Base-by-base conservation (phyloP, 352 stramenopile species). In the Pythium pectinolyticum region DNA sequence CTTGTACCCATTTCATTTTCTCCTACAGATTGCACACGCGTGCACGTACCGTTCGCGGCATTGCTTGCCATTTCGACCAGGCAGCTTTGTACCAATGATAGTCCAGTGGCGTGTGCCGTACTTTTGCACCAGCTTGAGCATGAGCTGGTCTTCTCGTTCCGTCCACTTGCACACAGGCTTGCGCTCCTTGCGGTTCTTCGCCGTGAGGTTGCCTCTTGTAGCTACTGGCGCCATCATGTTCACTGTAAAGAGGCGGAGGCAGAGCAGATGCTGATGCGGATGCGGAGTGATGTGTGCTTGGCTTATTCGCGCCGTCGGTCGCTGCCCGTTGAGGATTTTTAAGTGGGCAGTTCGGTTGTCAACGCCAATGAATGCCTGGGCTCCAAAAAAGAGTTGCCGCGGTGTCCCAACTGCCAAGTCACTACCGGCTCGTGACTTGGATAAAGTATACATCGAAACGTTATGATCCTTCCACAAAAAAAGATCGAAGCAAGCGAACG, bases 41-140 rank as follows among this genome's bases (percentile, higher is more conserved):
- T 43, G 34, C 30, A 41, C 53, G 19, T 25, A 90, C 82, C 95
- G 84, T 80, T 98, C 95, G 39, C 94, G 86, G 61, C 95, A 98
- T 74, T 98, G 95, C 60, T 98, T 98, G 66, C 87, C 87, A 61
- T 93, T 94, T 50, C 96, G 79, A 2, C 97, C 97, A 19, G 95
- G 94, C 43, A 99, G 76, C 43, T 96, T 90, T 20, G 97, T 99
- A 54, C 96, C 94, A 58, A 99, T 99, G 72, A 98, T 86, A 15
- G 92, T 97, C 97, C 97, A 99, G 64, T 98, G 89, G 70, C 98
- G 98, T 19, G 85, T 92, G 50, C 97, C 97, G 54, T 94, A 96
- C 66, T 94, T 86, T 49, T 92, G 77, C 60, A 97, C 90, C 28
- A 92, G 75, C 63, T 89, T 87, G 54, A 92, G 74, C 75, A 98